A percentile compares a stretch with the other conserved stretches of the same genome.
Evolutionary conservation across 2,329 filamentous ascomycete species (phyloP).

Genomic region (Neopestalotiopsis rosae): DNA sequence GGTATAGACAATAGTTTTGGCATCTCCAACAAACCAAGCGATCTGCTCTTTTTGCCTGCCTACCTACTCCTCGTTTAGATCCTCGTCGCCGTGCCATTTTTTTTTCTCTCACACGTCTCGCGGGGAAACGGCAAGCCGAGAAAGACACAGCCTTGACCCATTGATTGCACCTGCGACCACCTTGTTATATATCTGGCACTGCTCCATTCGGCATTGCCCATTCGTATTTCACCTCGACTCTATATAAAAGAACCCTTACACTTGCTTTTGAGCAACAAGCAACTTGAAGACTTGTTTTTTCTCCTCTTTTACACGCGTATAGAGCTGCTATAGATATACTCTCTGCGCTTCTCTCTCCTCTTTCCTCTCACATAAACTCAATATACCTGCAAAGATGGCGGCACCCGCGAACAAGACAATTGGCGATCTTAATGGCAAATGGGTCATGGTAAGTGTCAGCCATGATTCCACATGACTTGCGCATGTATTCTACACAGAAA

Average conservation of each 20-base stretch:
- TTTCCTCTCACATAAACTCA: slow-evolving; percentile 6
- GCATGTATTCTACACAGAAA: slow-evolving; percentile 17
- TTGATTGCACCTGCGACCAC: not conserved
- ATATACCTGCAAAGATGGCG: slow-evolving; percentile 59
- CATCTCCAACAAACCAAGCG: not conserved
- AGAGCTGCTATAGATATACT: not conserved
- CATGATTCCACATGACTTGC: not conserved
- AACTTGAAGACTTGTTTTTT: not conserved
- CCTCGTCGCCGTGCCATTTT: too few relatives aligned
- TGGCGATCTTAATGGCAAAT: slow-evolving; percentile 72
- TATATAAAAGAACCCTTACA: not conserved
- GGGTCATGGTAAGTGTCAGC: slow-evolving; percentile 63
- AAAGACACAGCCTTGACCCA: not conserved
- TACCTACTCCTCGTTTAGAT: too few relatives aligned
- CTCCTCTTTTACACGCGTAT: not conserved
- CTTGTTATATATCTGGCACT: not conserved
- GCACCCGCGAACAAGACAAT: slow-evolving; percentile 71
- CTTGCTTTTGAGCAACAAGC: not conserved
- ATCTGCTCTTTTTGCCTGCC: too few relatives aligned
- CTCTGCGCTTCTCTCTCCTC: not conserved
- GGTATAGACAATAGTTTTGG: not conserved
- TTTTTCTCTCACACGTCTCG: not conserved
- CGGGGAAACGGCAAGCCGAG: not conserved
- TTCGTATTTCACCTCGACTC: not conserved
- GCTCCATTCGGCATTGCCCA: not conserved